Conservation (phyloP, 495 filamentous ascomycete genomes). For the Penicillium bovifimosum region DNA sequence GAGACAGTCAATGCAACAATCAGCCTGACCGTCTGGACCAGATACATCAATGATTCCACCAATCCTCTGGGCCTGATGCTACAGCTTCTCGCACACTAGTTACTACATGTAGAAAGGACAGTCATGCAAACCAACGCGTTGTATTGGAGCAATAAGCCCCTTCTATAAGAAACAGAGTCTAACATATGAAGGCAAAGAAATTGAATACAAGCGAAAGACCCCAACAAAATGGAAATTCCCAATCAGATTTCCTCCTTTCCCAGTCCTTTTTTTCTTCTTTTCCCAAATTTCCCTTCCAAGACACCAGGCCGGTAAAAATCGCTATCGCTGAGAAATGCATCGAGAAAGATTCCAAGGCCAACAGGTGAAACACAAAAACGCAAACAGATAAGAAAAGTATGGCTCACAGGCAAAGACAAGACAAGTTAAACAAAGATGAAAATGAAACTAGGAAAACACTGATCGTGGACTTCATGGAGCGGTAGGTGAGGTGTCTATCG, state of each 20-base stretch:
- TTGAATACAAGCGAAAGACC: constrained; percentile 22
- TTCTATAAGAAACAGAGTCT: constrained; percentile 10
- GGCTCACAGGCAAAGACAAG: constrained; percentile 10
- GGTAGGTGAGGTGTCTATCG: constrained; percentile 7
- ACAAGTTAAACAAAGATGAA: constrained; percentile 4
- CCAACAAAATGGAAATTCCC: constrained; percentile 4
- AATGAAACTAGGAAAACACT: constrained; percentile 7
- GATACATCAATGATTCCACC: no score
- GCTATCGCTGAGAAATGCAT: constrained; percentile 42
- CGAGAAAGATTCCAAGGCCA: constrained; percentile 15
- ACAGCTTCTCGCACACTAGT: no score
- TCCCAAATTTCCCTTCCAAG: constrained; percentile 17
- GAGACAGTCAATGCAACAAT: no score
- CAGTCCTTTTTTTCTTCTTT: constrained; percentile 24
- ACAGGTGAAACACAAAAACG: constrained; percentile 5
- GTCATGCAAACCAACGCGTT: background rate
- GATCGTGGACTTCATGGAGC: constrained; percentile 16
- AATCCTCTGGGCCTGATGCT: no score
- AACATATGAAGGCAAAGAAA: constrained; percentile 1
- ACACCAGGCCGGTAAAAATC: constrained; percentile 21
- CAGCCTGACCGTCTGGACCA: no score
- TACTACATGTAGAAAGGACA: no score
- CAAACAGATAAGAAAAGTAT: constrained; percentile 1
- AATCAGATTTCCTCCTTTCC: constrained; percentile 8
- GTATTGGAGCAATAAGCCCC: constrained; percentile 3